Base-by-base conservation (phyloP, 495 filamentous ascomycete genomes). In the Darksidea phi region DNA sequence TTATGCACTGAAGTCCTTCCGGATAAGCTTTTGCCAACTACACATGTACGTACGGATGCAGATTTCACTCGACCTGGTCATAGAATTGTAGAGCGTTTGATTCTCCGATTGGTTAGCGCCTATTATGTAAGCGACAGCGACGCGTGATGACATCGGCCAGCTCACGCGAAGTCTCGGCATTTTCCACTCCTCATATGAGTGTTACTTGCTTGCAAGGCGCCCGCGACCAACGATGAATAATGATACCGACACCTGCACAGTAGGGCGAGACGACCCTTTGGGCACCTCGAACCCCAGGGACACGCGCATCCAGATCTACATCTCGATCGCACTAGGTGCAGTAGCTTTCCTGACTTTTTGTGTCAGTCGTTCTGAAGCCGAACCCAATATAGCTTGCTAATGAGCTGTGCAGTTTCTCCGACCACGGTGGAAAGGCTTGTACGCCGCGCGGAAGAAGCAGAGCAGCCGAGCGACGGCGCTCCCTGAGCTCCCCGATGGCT, bases 401-500 rank as follows among this genome's bases (percentile, higher is more conserved):
- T 51, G 13, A 38, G 6, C 10, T n/a, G 25, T 24, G 17, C 69
- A 85, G 86, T 73, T 90, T 46, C 79, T 99, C 47, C 85, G 95
- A 54, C 90, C 92, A 59, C 85, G 91, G 82, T 99, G 95, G 95
- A 86, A 88, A 48, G 83, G 85, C 25, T 82, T 99, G 13, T 99
- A 97, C 72, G 91, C 92, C 21, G 93, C 95, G 15, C 84, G 95
- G 54, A 91, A 88, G 71, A 80, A 85, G 66, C 84, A 85, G 65
- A 77, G 79, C 63, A 75, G 85, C 67, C 83, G 84, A 23, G 84
- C 87, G n/a, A 82, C 84, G n/a, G 75, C 77, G 12, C 77, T 97
- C 26, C 95, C 95, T 4, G 83, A 87, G 43, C 84, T 99, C 6
- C 91, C 95, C 46, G 84, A 91, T 68, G 86, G 81, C 34, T 86